These are phyloP conservation scores for Mycena belliarum DNA, from an alignment of 768 basidiomycete species.

Conservation along the genomic window DNA sequence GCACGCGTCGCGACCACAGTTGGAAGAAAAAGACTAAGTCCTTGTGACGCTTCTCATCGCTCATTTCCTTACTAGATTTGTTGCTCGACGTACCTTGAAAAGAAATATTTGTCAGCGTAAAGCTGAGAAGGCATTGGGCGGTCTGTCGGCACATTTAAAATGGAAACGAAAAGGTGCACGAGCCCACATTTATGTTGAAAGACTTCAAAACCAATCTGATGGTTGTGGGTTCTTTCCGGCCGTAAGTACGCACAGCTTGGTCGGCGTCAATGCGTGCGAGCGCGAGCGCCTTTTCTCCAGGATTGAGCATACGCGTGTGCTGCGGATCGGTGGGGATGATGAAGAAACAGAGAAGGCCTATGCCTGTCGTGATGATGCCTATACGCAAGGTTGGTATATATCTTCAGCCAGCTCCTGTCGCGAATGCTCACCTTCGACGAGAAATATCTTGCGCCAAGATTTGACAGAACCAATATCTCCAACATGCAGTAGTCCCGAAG, in stretches of 20 bases:
- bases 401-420: no score
- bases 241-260: constrained; percentile 29
- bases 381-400: no score
- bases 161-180: neutral
- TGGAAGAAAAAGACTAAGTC: constrained; percentile 46
- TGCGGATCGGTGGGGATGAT: constrained; percentile 39
- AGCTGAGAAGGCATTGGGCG: constrained; percentile 31
- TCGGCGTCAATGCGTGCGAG: constrained; percentile 38
- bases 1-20: constrained; percentile 46
- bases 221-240: constrained; percentile 32
- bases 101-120: constrained; percentile 40
- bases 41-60: no score
- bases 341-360: constrained; percentile 36
- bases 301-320: constrained; percentile 33
- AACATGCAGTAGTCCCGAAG: constrained; percentile 35
- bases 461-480: constrained; percentile 32
- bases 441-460: constrained; percentile 44
- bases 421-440: constrained; percentile 37
- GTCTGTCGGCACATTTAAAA: constrained; percentile 26
- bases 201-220: constrained; percentile 29
- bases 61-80: no score
- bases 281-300: constrained; percentile 36
- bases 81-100: no score
- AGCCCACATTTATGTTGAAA: constrained; percentile 35
- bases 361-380: no score